Evolutionary conservation across 345 rosid genomes (phyloP), one percentile per base, ranked within the genome.

Genomic region (Stellera chamaejasme): DNA sequence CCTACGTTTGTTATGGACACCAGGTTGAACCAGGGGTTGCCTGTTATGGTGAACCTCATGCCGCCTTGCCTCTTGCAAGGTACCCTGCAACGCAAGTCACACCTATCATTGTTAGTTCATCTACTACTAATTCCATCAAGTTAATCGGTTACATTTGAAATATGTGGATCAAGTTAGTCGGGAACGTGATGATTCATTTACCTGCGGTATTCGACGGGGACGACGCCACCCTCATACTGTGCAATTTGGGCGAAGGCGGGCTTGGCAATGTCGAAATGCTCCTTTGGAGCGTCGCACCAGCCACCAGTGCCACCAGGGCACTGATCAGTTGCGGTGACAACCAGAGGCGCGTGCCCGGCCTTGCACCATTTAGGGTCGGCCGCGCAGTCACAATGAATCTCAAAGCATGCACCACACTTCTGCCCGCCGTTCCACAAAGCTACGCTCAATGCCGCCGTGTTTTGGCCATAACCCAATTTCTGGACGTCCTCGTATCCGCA

Each of bases 251-350:
- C 44, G 60, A 77, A 90, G 28, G 69, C 82, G 8, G 82, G 90
- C 58, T 77, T 75, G 72, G 95, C 79, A 45, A 89, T 28, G 60
- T 89, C 95, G 49, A 89, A 89, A 76, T 86, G 97, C 53, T 70
- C 72, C 1, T 72, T 72, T 13, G 97, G 95, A 11, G 76, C 72
- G 57, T 83, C 74, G 71, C 97, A 89, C 97, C 95, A 89, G 13
- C 91, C 95, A 13, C 85, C 91, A 15, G 71, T 64, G 70, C 67
- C 68, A 26, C 94, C 87, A 3, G 97, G 97, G 73, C 97, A 89
- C 27, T 62, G 77, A 59, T 89, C 77, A n/a, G 97, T 89, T 48
- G 82, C 97, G 3, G 95, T 83, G 43, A 89, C 72, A 39, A 69
- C 36, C 8, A 82, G 79, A 7, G 91, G 72, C 13, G 76, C 76